Base-by-base conservation (phyloP, 2,329 filamentous ascomycete genomes). In the Trichoderma citrinoviride region DNA sequence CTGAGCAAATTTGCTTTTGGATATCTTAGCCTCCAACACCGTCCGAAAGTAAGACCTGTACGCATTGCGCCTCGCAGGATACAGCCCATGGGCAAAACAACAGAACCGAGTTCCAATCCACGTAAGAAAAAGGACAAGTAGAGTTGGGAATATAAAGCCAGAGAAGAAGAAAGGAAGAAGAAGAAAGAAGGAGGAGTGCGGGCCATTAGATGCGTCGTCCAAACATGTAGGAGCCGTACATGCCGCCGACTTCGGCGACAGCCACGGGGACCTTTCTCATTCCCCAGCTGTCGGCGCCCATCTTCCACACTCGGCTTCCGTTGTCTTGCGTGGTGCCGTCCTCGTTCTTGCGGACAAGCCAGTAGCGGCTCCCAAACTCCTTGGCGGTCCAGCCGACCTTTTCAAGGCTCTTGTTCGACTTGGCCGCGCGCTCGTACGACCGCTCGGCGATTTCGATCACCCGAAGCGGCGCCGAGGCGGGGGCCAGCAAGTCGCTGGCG, bases 201-300 rank as follows among this genome's bases (percentile, higher is more conserved):
- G 7, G 29, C 40, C 27, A 37, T 44, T 79, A 87, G 64, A 87
- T 75, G 72, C 83, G 82, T 69, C 84, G 78, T 71, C 84, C 84
- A 77, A 87, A 87, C 85, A 87, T 87, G 71, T 84, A 87, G 25
- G 80, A 84, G 23, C 95, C 95, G 74, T 98, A 97, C 73, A 96
- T 96, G 67, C 92, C 92, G 71, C 97, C 95, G 27, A 98, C 90
- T 76, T 98, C 94, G 61, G 93, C 92, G 73, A 88, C 87, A 27
- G 91, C 92, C 70, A 98, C 89, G n/a, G 94, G 96, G 47, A 98
- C 84, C 79, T 98, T 95, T 68, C 90, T 84, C 87, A 93, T 93
- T 43, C 91, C 91, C 91, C 91, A 94, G 79, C 87, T 91, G 70
- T 87, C 85, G 55, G 91, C 91, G 37, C 91, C 91, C 89, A 92